Evolutionary conservation across 768 basidiomycete genomes (phyloP).

Genomic region (Phanerodontia chrysosporium): DNA sequence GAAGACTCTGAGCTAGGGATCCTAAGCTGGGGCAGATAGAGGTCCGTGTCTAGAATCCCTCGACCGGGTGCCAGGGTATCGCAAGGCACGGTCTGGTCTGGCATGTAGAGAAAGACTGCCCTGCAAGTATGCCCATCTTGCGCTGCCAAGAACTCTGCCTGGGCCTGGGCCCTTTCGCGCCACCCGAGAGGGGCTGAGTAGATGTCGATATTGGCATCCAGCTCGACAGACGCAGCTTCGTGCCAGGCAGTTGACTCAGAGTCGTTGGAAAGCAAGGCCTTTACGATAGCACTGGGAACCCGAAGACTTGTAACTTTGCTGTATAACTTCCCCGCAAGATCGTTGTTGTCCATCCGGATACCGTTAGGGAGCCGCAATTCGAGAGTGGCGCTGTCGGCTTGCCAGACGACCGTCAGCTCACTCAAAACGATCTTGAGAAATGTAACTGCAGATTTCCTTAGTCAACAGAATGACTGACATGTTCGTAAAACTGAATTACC

Average conservation of each 20-base stretch:
- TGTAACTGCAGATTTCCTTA: slow-evolving; percentile 60
- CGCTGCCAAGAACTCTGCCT: slow-evolving; percentile 59
- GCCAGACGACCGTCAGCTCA: slow-evolving; percentile 52
- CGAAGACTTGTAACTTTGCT: slow-evolving; percentile 59
- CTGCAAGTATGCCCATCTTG: slow-evolving; percentile 73
- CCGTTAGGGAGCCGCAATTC: slow-evolving; percentile 56
- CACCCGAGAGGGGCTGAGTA: slow-evolving; percentile 63
- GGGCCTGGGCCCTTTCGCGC: slow-evolving; percentile 43
- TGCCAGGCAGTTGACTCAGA: slow-evolving; percentile 51
- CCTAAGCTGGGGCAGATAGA: slow-evolving; percentile 44
- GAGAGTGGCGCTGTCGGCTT: slow-evolving; percentile 48
- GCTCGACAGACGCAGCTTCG: slow-evolving; percentile 51
- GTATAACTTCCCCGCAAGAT: slow-evolving; percentile 65
- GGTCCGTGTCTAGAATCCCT: slow-evolving; percentile 40
- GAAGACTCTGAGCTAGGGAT: slow-evolving; percentile 19
- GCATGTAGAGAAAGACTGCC: slow-evolving; percentile 46
- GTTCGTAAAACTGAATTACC: too few relatives aligned
- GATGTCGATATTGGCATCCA: slow-evolving; percentile 61
- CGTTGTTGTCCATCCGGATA: slow-evolving; percentile 65
- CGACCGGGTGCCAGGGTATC: slow-evolving; percentile 22
- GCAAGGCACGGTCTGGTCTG: background rate
- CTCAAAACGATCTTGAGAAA: slow-evolving; percentile 69
- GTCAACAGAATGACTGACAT: too few relatives aligned
- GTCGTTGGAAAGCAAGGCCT: slow-evolving; percentile 44
- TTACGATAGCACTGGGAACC: slow-evolving; percentile 46